These are phyloP conservation scores for Balamuthia mandrillaris DNA, from an alignment of 208 protist species.

Conservation along the genomic window DNA sequence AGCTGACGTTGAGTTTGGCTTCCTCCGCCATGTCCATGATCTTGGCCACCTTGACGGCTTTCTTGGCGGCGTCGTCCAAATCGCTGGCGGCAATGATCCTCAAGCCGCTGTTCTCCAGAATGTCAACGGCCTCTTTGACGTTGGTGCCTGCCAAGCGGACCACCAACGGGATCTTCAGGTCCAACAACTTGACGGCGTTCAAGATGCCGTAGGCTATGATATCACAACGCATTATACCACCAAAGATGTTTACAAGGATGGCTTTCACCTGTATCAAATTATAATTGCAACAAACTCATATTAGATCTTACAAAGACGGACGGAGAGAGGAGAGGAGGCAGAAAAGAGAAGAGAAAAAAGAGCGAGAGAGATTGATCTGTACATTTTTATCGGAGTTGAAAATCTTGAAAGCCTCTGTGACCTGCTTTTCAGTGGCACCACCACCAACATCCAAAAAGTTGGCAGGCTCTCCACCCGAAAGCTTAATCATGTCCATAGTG, in stretches of 20 bases:
- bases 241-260: constrained; percentile 99
- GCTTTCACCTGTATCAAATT: constrained; percentile 69
- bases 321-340: neutral
- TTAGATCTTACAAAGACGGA: neutral
- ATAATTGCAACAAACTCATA: neutral
- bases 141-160: constrained; percentile 93
- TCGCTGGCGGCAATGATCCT: constrained; percentile 60
- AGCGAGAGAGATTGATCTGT: too few species aligned
- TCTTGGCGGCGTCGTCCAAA: constrained; percentile 71
- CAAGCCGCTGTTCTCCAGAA: constrained; percentile 76
- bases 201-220: constrained; percentile 95
- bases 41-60: constrained; percentile 49
- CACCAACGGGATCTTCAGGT: too few species aligned
- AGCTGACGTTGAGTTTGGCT: neutral
- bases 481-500: constrained; percentile 99
- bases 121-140: constrained; percentile 87
- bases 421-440: constrained; percentile 75
- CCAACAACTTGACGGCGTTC: constrained; percentile 78
- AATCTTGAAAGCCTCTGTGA: constrained; percentile 94
- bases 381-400: constrained; percentile 76
- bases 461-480: constrained; percentile 92
- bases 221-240: constrained; percentile 98
- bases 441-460: constrained; percentile 99
- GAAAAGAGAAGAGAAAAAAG: neutral
- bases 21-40: constrained; percentile 37